These are phyloP conservation scores for Acanthamoeba castellanii DNA, from an alignment of 208 protist genomes.

Conservation along the genomic window DNA sequence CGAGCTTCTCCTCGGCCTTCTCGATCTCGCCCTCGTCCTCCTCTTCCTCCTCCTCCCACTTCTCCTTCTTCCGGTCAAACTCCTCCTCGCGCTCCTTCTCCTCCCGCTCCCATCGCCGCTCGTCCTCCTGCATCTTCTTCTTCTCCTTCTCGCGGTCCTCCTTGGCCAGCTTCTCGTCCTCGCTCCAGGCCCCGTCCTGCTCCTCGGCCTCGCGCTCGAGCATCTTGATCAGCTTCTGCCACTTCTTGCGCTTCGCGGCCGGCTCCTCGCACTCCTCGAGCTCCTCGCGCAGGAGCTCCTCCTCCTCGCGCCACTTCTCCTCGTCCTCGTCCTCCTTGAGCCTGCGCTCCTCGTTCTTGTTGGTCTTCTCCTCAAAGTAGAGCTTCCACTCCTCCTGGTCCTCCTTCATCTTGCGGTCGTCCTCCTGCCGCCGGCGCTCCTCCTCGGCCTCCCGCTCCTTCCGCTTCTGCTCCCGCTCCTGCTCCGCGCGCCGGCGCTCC, in stretches of 20 bases:
- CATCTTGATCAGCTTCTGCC: slow-evolving; percentile 64
- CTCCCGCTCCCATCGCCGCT: slow-evolving; percentile 48
- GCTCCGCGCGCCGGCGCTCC: slow-evolving; percentile 7
- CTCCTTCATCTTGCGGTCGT: slow-evolving; percentile 58
- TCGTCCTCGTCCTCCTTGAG: slow-evolving; percentile 39
- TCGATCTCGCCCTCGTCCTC: not conserved
- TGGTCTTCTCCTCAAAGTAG: slow-evolving; percentile 61
- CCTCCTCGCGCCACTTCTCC: slow-evolving; percentile 55
- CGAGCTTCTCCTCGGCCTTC: slow-evolving; percentile 6
- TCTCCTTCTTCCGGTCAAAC: slow-evolving; percentile 60
- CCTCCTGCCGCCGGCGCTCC: slow-evolving; percentile 11
- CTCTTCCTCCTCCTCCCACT: slow-evolving; percentile 48
- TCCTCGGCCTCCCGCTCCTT: slow-evolving; percentile 25
- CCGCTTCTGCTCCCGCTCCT: slow-evolving; percentile 34
- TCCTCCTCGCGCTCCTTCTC: slow-evolving; percentile 27
- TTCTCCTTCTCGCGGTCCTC: slow-evolving; percentile 53
- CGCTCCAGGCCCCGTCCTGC: slow-evolving; percentile 24
- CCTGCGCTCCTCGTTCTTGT: slow-evolving; percentile 37
- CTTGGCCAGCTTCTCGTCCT: slow-evolving; percentile 32
- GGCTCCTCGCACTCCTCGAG: slow-evolving; percentile 63
- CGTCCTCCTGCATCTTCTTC: slow-evolving; percentile 60
- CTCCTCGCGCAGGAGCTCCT: slow-evolving; percentile 47
- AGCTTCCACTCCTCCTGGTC: slow-evolving; percentile 55
- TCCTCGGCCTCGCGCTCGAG: slow-evolving; percentile 54
- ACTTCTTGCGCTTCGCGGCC: slow-evolving; percentile 58